Conservation (phyloP, 225 moss, liverwort and hornwort genomes). For the Lunularia cruciata region DNA sequence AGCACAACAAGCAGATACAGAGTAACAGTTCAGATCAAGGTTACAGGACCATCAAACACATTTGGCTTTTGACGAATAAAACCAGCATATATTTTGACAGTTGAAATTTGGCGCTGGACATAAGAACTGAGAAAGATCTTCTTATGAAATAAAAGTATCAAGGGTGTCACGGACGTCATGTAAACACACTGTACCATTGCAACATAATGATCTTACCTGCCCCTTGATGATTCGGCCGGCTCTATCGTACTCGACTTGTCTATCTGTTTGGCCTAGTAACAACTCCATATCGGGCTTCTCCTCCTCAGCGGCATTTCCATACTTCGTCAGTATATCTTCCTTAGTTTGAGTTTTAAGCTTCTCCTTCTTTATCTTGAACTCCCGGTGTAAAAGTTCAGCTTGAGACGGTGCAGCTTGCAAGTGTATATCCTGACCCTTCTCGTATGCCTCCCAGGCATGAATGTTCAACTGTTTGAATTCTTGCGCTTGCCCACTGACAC, state of each 20-base stretch:
- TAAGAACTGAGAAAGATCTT: no score
- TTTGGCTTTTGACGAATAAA: no score
- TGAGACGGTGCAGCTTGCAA: constrained; percentile 98
- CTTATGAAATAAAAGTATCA: no score
- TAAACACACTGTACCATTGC: no score
- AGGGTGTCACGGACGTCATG: no score
- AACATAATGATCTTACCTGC: constrained; percentile 44
- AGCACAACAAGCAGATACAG: no score
- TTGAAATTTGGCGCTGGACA: no score
- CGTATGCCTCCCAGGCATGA: constrained; percentile 98
- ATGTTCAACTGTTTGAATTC: constrained; percentile 96
- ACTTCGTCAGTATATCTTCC: constrained; percentile 85
- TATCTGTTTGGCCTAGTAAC: constrained; percentile 93
- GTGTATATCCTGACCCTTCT: constrained; percentile 99
- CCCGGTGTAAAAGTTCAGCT: constrained; percentile 87
- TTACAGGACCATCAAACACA: no score
- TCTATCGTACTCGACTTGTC: constrained; percentile 96
- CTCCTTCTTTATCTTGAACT: constrained; percentile 97
- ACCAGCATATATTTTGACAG: no score
- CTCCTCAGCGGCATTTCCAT: constrained; percentile 87
- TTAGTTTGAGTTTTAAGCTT: constrained; percentile 89
- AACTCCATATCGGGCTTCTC: constrained; percentile 89
- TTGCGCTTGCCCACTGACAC: constrained; percentile 88
- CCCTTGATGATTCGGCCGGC: constrained; percentile 95
- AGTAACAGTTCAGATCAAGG: no score